phyloP scores from a whole-genome alignment of 2,329 filamentous ascomycete genomes.

The Pseudocercospora pini-densiflorae region DNA sequence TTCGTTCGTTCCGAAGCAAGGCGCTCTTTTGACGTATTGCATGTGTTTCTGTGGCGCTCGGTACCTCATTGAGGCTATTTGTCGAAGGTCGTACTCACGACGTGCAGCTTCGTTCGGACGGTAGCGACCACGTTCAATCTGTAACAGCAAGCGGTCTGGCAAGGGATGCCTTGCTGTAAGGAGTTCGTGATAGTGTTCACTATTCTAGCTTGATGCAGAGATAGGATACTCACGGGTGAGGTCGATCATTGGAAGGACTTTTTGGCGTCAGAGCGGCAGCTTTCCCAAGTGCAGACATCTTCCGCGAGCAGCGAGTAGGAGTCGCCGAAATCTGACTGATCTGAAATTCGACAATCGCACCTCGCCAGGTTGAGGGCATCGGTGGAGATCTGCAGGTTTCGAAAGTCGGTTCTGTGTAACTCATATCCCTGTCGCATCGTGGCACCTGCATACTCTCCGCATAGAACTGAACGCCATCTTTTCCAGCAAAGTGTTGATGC shows the following conservation, averaged over 20 bases:
- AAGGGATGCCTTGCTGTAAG: slow-evolving; percentile 9
- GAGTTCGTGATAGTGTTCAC: slow-evolving; percentile 4
- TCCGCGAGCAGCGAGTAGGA: not conserved
- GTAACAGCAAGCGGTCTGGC: slow-evolving; percentile 10
- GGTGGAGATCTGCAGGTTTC: slow-evolving; percentile 21
- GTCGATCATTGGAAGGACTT: not conserved
- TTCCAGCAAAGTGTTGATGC: not conserved
- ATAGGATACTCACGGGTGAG: not conserved
- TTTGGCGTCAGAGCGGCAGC: not conserved
- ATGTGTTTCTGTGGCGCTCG: slow-evolving; percentile 12
- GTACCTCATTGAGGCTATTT: slow-evolving; percentile 4
- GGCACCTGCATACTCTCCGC: slow-evolving; percentile 21
- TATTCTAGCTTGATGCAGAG: slow-evolving; percentile 3
- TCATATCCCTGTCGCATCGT: slow-evolving; percentile 19
- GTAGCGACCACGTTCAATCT: slow-evolving; percentile 9
- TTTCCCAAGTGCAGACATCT: slow-evolving; percentile 1
- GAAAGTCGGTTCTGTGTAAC: slow-evolving; percentile 24
- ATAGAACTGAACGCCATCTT: not conserved
- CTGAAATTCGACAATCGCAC: slow-evolving; percentile 11
- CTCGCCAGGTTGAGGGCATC: slow-evolving; percentile 16
- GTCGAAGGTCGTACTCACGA: slow-evolving; percentile 7
- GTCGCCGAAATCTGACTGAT: slow-evolving; percentile 14
- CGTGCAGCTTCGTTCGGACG: not conserved
- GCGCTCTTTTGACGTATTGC: slow-evolving; percentile 7
- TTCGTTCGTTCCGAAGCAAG: slow-evolving; percentile 6